Percentiles rank a stretch among this genome's conserved stretches.
These are phyloP conservation scores for Phylloporus arenicola DNA, from an alignment of 768 basidiomycete species.

Conservation along the genomic window DNA sequence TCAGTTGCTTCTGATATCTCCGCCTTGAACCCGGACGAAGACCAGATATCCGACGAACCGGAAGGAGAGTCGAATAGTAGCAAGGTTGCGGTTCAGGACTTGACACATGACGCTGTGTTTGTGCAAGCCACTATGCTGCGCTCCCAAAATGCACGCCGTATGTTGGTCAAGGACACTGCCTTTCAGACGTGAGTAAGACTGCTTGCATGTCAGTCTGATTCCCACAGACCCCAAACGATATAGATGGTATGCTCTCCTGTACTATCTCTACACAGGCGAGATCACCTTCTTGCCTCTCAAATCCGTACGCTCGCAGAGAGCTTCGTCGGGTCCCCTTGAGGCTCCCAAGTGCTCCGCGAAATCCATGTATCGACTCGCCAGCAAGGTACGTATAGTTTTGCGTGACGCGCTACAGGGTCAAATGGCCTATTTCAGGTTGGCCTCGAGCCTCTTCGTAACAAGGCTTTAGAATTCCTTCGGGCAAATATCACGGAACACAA, in stretches of 20 bases:
- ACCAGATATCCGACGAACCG: neutral
- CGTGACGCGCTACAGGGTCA: neutral
- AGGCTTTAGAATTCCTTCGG: neutral
- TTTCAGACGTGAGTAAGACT: neutral
- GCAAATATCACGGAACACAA: neutral
- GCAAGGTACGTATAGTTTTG: neutral
- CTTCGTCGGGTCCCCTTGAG: neutral
- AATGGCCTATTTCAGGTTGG: neutral
- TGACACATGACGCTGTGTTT: neutral
- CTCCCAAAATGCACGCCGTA: neutral
- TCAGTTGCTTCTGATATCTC: neutral
- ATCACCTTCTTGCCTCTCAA: neutral
- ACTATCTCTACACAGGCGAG: neutral
- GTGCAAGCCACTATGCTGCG: neutral
- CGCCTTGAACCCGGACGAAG: neutral
- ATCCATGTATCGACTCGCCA: constrained; percentile 1
- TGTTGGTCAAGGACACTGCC: neutral
- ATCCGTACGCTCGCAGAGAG: neutral
- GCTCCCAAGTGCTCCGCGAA: neutral
- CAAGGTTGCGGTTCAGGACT: neutral
- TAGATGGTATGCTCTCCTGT: neutral
- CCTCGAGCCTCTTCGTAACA: neutral
- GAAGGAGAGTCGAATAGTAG: too few relatives aligned
- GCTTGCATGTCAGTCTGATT: neutral
- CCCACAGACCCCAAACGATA: neutral